Base-by-base conservation (phyloP, 2,329 filamentous ascomycete species). In the Colletotrichum musae region DNA sequence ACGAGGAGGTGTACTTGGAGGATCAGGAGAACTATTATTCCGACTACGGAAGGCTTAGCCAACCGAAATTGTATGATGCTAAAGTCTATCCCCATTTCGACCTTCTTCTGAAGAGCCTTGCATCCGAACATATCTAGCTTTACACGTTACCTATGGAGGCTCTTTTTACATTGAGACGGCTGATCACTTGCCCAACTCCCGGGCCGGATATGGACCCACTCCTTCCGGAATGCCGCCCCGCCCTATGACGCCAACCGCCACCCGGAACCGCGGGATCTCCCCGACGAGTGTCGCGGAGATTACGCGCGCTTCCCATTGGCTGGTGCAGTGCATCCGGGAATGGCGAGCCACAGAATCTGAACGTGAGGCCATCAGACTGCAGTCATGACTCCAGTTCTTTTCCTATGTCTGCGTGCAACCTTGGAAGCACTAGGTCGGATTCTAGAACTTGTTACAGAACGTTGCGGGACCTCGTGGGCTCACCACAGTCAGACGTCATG, bases 191-290 rank as follows among this genome's bases (percentile, higher is more conserved):
- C 41, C 10, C 41, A 43, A 15, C 13, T n/a, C 15, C 41, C 41
- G 41, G 41, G 41, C 41, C 41, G 41, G 41, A 15, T 4, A 15
- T 5, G 41, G 41, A 43, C 36, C 36, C 36, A 43, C 41, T 43
- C 32, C 9, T 10, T 43, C 41, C 41, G 41, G 15, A 36, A 10
- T 36, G 7, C 32, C 9, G 32, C 7, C 32, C 32, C 32, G 52
- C 58, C 41, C 64, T 61, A 61, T 66, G 64, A 66, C 64, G 64
- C 58, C 45, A 67, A 16, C 24, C 3, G 6, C 32, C 32, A 36
- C 32, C 28, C 58, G 58, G 45, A 67, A 67, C n/a, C 4, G 10
- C 36, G 21, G 43, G 13, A 52, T 58, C 58, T 63, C 41, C 28
- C 51, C 51, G 59, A 12, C 16, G 51, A 24, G 21, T n/a, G 47